Percentiles rank a stretch among this genome's conserved stretches.
Evolutionary conservation across 805 yeast genomes (phyloP).

Genomic region (Candida morakotiae): DNA sequence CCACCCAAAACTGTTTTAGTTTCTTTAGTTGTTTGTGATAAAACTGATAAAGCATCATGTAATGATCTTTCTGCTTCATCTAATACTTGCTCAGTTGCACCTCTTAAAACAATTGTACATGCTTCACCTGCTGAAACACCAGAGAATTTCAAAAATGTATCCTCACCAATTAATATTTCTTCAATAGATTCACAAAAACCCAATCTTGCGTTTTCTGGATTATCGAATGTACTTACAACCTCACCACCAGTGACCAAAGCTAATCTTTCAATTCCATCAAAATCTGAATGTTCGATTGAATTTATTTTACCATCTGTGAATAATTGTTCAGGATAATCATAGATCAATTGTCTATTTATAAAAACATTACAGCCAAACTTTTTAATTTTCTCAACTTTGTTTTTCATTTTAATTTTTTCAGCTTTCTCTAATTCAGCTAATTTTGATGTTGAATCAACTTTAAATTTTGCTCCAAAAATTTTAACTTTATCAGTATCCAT

Average conservation of each 20-base stretch:
- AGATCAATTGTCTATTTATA: constrained; percentile 93
- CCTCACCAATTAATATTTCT: constrained; percentile 92
- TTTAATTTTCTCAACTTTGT: constrained; percentile 83
- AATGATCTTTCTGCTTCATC: constrained; percentile 51
- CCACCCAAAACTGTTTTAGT: constrained; percentile 93
- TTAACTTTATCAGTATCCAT: constrained; percentile 97
- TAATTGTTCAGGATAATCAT: constrained; percentile 96
- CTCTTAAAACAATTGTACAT: constrained; percentile 87
- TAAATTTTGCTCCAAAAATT: constrained; percentile 95
- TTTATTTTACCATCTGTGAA: constrained; percentile 84
- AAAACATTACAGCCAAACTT: constrained; percentile 84
- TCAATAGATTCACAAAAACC: constrained; percentile 90
- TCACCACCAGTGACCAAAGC: constrained; percentile 98
- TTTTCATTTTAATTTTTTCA: constrained; percentile 89
- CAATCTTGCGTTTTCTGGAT: constrained; percentile 78
- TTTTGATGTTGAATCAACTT: constrained; percentile 91
- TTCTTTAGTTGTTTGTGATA: constrained; percentile 90
- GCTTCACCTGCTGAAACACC: constrained; percentile 96
- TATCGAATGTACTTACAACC: constrained; percentile 93
- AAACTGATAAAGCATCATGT: constrained; percentile 93
- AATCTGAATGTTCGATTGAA: constrained; percentile 96
- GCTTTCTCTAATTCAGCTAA: constrained; percentile 92
- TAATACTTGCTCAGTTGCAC: constrained; percentile 44
- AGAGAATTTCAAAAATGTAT: constrained; percentile 82
- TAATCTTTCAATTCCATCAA: constrained; percentile 94